phyloP scores from a whole-genome alignment of 306 rosid genomes.

The Cyclanthera cordifolia region DNA sequence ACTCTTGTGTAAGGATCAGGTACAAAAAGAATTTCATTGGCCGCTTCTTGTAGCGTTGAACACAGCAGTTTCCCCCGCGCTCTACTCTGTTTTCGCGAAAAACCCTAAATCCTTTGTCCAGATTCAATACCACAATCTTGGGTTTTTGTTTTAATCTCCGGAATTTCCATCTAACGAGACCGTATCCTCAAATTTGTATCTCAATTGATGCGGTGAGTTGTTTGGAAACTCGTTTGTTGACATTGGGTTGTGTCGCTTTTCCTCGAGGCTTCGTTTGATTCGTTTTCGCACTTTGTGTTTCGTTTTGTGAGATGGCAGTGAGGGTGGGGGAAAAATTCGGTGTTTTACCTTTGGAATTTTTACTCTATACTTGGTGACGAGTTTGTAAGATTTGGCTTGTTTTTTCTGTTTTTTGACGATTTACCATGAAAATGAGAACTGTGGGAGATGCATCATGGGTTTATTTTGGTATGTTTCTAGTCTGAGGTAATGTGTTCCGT shows the following conservation, averaged over 20 bases:
- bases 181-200: background rate
- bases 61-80: background rate
- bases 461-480: background rate
- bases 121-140: background rate
- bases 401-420: background rate
- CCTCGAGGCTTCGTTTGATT: background rate
- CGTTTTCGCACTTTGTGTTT: background rate
- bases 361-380: background rate
- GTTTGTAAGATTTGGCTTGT: background rate
- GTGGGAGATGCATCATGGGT: background rate
- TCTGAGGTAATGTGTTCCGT: background rate
- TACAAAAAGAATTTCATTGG: background rate
- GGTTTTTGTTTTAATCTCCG: background rate
- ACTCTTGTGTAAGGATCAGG: background rate
- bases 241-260: background rate
- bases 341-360: background rate
- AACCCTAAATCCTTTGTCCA: slow-evolving; percentile 4
- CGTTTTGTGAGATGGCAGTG: background rate
- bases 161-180: background rate
- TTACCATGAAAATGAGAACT: background rate
- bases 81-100: background rate
- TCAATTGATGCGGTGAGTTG: background rate
- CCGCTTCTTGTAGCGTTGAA: background rate
- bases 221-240: background rate
- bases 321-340: background rate